Base-by-base conservation (phyloP, 768 basidiomycete genomes). In the Tricholoma furcatifolium region DNA sequence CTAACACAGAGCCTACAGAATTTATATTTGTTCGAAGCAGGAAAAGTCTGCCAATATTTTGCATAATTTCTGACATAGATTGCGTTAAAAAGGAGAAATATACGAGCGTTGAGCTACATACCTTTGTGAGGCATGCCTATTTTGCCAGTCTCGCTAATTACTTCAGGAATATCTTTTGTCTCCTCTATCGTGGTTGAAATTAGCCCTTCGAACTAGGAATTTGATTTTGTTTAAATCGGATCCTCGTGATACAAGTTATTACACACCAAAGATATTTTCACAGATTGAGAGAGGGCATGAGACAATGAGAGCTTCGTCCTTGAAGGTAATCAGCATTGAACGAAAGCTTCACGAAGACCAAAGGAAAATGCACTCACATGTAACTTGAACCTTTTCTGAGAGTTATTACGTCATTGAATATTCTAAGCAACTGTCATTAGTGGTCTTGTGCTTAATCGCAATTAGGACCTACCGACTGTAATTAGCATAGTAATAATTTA, bases 391-490 rank as follows among this genome's bases (percentile, higher is more conserved):
- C 94, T 67, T 91, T 92, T 53, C 93, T 85, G 34, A 97, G 78
- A 2, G 95, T 92, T 54, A 98, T 97, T 38, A 98, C 95, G 70
- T 98, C 95, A 73, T 98, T 98, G 71, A 95, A 98, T 64, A 97
- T 97, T 62, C 92, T 85, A 58, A 23, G 34, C 51, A 43, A 30
- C 8, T 46, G 50, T 54, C 55, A 41, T 34, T 38, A 32, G 31
- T 32, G 18, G 49, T 52, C 45, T 36, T 31, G 47, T 50, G 43
- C 32, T 41, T 14, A 49, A 17, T 6, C 27, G 21, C 15, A 10
- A n/a, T 21, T 9, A 10, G 32, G 20, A 67, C 79, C 50, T 66
- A 89, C 92, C 95, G 84, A 66, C 93, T 95, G 66, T 98, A 98
- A 63, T 94, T 93, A 6, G 95, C 95, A 65, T 95, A 95, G 64